phyloP scores from a whole-genome alignment of 164 flowering plant species.

The Litsea cubeba region DNA sequence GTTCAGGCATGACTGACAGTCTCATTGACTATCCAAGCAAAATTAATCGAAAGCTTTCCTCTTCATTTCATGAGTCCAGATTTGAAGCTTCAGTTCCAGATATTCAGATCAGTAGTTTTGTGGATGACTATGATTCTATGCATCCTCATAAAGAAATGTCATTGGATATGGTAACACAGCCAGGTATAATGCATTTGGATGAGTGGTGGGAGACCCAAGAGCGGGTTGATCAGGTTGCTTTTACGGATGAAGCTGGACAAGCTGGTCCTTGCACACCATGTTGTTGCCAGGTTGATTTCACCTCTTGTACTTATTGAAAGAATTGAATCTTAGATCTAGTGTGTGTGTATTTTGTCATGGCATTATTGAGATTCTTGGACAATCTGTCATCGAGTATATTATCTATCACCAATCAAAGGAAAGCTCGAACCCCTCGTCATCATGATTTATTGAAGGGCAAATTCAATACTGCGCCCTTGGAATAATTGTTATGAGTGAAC shows the following conservation, averaged over 20 bases:
- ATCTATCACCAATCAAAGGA: background rate
- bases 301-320: conserved; percentile 1
- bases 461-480: no score
- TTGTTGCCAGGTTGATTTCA: conserved; percentile 74
- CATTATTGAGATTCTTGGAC: background rate
- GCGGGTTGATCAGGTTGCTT: conserved; percentile 55
- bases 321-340: background rate
- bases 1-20: conserved; percentile 24
- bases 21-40: conserved; percentile 34
- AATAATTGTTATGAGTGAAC: no score
- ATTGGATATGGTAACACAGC: conserved; percentile 24
- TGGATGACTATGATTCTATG: conserved; percentile 46
- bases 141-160: conserved; percentile 28
- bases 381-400: background rate
- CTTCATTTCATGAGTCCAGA: conserved; percentile 60
- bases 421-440: background rate
- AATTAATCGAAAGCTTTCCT: conserved; percentile 34
- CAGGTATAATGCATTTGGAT: conserved; percentile 28
- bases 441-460: background rate
- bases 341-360: background rate
- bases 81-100: conserved; percentile 40
- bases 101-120: conserved; percentile 62
- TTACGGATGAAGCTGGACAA: conserved; percentile 70
- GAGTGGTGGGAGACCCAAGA: conserved; percentile 99
- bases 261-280: conserved; percentile 88